Percentiles rank a stretch among this genome's conserved stretches.
Evolutionary conservation across 2,329 filamentous ascomycete genomes (phyloP).

Genomic region (Cladophialophora carrionii): DNA sequence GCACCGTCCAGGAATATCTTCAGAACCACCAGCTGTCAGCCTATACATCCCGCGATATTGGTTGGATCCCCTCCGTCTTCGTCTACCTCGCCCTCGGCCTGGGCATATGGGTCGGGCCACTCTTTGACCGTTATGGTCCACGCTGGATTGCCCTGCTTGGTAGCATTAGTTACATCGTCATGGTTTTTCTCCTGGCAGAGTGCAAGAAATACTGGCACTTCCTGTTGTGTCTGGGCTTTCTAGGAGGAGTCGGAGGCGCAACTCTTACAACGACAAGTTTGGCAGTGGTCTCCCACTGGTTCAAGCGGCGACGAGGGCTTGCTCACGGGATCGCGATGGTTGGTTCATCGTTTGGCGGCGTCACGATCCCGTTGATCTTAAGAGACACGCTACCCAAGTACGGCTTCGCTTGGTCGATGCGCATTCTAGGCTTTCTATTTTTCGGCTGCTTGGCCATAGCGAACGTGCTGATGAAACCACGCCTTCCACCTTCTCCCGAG

Average conservation of each 20-base stretch:
- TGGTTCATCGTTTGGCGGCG: conserved; percentile 46
- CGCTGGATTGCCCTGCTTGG: conserved; percentile 48
- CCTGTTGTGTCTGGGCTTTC: conserved; percentile 46
- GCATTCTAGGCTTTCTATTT: conserved; percentile 45
- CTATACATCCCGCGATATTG: conserved; percentile 52
- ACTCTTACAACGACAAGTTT: conserved; percentile 46
- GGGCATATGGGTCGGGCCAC: conserved; percentile 54
- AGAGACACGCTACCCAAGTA: conserved; percentile 41
- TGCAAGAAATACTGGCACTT: conserved; percentile 57
- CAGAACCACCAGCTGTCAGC: conserved; percentile 50
- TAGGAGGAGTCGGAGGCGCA: conserved; percentile 45
- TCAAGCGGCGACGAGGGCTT: conserved; percentile 45
- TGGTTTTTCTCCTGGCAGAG: conserved; percentile 53
- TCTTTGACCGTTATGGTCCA: conserved; percentile 56
- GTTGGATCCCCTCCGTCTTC: conserved; percentile 56
- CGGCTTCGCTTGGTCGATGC: conserved; percentile 46
- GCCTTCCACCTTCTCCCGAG: conserved; percentile 41
- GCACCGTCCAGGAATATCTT: conserved; percentile 55
- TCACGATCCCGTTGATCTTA: conserved; percentile 45
- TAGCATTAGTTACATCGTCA: conserved; percentile 44
- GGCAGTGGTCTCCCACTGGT: conserved; percentile 49
- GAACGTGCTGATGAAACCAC: conserved; percentile 43
- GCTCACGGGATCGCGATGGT: conserved; percentile 49
- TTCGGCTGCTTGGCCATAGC: conserved; percentile 43
- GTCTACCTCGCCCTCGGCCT: conserved; percentile 52